Conservation (phyloP, 139 green algal genomes). For the Parachlorella kessleri region DNA sequence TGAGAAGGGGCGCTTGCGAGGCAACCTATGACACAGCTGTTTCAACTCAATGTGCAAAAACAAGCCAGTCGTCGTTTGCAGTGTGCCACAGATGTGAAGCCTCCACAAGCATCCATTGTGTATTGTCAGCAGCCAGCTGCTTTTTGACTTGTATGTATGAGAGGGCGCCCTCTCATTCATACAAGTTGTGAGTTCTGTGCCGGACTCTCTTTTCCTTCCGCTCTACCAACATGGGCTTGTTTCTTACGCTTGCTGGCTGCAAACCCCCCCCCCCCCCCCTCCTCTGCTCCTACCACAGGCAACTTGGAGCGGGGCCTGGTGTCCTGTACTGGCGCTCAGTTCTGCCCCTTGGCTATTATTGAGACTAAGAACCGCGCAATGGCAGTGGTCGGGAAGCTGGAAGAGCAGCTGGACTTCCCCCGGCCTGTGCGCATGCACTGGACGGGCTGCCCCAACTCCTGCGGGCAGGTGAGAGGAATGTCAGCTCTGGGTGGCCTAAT, state of each 20-base stretch:
- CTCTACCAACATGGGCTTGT: not conserved
- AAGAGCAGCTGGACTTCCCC: conserved; percentile 83
- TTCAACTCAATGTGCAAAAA: no score
- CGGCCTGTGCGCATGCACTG: conserved; percentile 92
- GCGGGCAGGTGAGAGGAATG: conserved; percentile 89
- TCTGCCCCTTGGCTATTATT: conserved; percentile 94
- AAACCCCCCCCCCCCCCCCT: not conserved
- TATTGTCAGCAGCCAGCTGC: no score
- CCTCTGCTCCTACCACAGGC: not conserved
- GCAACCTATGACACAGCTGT: no score
- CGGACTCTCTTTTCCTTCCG: not conserved
- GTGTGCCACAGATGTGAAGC: no score
- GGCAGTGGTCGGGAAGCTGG: conserved; percentile 80
- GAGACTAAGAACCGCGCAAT: conserved; percentile 93
- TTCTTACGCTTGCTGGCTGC: not conserved
- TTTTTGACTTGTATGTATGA: no score
- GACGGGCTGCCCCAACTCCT: conserved; percentile 99
- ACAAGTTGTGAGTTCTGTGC: not conserved
- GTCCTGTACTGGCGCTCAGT: conserved; percentile 96
- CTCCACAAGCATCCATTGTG: no score
- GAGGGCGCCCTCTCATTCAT: no score
- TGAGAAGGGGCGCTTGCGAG: no score
- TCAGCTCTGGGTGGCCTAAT: no score
- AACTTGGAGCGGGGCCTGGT: conserved; percentile 52
- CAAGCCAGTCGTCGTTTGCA: no score